phyloP scores from a whole-genome alignment of 148 eudicot genomes.

The Rhododendron williamsianum region DNA sequence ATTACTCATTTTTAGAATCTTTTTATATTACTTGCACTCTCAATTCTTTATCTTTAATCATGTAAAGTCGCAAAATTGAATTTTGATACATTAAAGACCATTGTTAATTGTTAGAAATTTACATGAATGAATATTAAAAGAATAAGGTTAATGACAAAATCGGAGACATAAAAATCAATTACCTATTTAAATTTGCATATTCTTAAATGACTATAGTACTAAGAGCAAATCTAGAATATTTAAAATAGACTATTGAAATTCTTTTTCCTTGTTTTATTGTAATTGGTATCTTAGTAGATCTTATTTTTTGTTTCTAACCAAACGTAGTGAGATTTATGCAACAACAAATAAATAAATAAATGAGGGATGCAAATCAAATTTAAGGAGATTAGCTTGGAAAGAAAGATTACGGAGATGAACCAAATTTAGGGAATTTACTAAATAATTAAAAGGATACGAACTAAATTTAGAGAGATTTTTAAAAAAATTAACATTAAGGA shows the following conservation, averaged over 20 bases:
- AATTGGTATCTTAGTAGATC: background rate
- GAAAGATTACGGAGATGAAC: background rate
- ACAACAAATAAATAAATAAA: background rate
- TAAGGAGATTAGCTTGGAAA: background rate
- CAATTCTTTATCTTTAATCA: background rate
- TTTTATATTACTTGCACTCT: background rate
- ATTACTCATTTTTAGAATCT: background rate
- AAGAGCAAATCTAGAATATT: background rate
- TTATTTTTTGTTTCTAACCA: background rate
- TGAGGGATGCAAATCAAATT: background rate
- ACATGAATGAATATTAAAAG: background rate
- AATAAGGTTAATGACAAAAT: background rate
- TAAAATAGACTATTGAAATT: background rate
- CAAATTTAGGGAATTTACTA: background rate
- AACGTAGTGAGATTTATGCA: background rate
- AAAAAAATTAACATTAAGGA: background rate
- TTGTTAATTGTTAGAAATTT: background rate
- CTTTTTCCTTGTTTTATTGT: background rate
- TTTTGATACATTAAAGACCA: background rate
- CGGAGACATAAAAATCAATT: background rate
- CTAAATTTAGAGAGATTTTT: background rate
- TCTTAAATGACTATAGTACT: background rate
- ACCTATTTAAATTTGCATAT: background rate
- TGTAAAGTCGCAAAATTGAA: background rate
- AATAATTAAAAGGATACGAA: background rate